Evolutionary conservation across 2,329 filamentous ascomycete species (phyloP), one percentile per base, ranked within the genome.

Genomic region (Fusarium chuoi): DNA sequence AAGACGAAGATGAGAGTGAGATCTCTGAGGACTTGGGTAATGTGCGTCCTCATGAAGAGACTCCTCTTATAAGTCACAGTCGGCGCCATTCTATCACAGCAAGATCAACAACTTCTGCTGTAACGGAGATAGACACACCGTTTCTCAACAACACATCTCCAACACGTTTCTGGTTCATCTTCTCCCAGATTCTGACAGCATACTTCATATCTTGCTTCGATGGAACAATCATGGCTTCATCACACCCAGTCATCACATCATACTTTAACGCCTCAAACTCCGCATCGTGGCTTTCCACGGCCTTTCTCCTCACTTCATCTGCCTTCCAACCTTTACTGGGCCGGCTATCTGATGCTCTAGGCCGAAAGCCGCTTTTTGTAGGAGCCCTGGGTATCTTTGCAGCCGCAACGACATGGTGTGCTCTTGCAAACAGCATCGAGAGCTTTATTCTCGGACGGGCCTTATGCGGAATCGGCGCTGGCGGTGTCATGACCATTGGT

Each of bases 251-350:
- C 65, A 94, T 96, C 70, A 95, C 93, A 1, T 94, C 92, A 2
- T 90, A 95, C 80, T 96, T 96, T 81, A 85, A 91, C 69, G 89
- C 92, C 55, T 93, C 93, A 38, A 94, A 96, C 80, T 90, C 90
- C 52, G 94, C 94, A 7, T 94, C 93, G 5, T 96, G 94, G 94
- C 86, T 96, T 9, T 94, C 93, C 4, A 96, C 93, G 0, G 90
- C 92, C 0, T 96, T 95, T 73, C 82, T 96, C 41, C 86, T 96
- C 42, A 94, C 93, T 0, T 93, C 90, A 8, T 95, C 93, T 3
- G 90, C 91, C 30, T 92, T 94, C 65, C 92, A 95, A 81, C 93
- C 94, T 1, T 83, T 96, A 3, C 89, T 94, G 72, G 93, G 93
- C 7, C 88, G 93, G 5, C 80, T 95, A 3, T 94, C 92, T 4